These are phyloP conservation scores for Oryza brachyantha DNA, from an alignment of 176 grass and related monocot genomes.

Conservation along the genomic window DNA sequence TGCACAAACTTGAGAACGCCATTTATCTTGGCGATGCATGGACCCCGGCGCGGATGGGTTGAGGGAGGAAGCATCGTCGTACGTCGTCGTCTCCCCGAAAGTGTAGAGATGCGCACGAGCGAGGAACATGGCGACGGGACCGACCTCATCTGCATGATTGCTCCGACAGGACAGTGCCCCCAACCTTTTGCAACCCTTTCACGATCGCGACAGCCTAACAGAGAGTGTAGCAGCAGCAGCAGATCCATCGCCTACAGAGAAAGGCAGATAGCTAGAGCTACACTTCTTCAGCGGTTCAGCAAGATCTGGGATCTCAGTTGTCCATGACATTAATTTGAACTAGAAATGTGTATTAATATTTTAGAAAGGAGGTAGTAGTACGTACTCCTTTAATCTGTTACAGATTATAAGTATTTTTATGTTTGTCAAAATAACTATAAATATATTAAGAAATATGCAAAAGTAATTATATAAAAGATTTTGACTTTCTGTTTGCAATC, in stretches of 20 bases:
- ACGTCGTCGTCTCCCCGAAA: background rate
- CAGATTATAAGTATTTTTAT: no score
- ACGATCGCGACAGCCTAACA: constrained; percentile 43
- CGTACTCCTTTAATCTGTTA: no score
- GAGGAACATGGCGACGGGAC: no score
- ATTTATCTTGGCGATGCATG: no score
- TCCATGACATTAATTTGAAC: background rate
- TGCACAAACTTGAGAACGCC: background rate
- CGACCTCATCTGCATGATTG: constrained; percentile 40
- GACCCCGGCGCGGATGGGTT: background rate
- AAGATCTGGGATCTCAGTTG: constrained; percentile 7
- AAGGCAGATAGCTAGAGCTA: background rate
- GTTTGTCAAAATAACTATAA: no score
- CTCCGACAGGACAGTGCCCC: constrained; percentile 24
- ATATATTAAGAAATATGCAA: no score
- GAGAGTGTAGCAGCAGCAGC: background rate
- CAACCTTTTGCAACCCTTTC: constrained; percentile 26
- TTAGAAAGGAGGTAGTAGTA: no score
- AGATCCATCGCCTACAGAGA: background rate
- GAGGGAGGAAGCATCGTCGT: no score
- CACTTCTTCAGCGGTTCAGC: background rate
- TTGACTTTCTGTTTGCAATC: no score
- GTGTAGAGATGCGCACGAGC: background rate
- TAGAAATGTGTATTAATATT: no score
- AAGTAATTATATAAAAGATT: no score